phyloP scores from a whole-genome alignment of 2,329 filamentous ascomycete species.

The Penicillium sp. region DNA sequence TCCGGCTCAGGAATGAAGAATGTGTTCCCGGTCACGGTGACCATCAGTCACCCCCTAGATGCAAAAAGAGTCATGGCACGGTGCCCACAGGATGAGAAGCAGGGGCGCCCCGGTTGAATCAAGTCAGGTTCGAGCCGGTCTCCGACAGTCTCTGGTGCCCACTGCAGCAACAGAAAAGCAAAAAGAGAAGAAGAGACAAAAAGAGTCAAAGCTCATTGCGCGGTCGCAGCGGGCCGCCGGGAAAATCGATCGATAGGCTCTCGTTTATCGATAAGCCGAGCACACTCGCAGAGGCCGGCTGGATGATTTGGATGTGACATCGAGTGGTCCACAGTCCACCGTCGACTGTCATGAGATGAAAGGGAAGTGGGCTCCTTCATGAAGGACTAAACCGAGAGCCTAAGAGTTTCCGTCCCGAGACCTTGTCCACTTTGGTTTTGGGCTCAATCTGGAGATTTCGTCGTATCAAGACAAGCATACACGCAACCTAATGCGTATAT shows the following conservation, averaged over 20 bases:
- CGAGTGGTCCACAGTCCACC: too few relatives aligned
- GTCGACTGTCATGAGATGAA: too few relatives aligned
- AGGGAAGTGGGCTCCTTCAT: too few relatives aligned
- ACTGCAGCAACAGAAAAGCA: too few relatives aligned
- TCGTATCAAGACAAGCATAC: too few relatives aligned
- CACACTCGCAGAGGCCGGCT: background rate
- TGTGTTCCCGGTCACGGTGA: background rate
- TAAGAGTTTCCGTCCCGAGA: too few relatives aligned
- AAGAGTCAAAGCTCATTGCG: background rate
- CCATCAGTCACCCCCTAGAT: background rate
- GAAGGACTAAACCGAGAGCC: too few relatives aligned
- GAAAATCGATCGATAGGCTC: constrained; percentile 11
- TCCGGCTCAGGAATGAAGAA: background rate
- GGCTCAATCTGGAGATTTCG: too few relatives aligned
- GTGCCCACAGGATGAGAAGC: background rate
- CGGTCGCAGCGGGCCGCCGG: constrained; percentile 7
- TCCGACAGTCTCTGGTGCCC: too few relatives aligned
- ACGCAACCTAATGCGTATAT: too few relatives aligned
- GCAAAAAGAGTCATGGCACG: background rate
- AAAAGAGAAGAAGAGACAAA: background rate
- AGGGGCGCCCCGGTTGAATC: background rate
- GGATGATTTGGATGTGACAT: background rate
- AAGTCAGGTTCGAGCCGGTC: too few relatives aligned
- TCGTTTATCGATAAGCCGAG: constrained; percentile 13
- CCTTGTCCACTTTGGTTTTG: too few relatives aligned